phyloP scores from a whole-genome alignment of 441 rosid species.

The Hura crepitans region DNA sequence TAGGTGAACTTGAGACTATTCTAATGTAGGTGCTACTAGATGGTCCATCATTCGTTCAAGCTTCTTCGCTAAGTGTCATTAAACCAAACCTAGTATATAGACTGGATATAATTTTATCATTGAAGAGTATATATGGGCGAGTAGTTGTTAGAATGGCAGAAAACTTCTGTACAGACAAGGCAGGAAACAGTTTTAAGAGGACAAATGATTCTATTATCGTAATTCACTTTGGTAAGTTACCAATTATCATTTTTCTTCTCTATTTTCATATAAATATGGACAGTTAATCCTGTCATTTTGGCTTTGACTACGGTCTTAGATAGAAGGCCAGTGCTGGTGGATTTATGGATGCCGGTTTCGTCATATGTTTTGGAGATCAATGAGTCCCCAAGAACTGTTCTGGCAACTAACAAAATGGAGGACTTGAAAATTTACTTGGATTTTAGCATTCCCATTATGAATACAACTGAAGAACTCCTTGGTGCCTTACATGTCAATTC shows the following conservation, averaged over 20 bases:
- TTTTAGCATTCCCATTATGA: conserved; percentile 44
- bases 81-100: conserved; percentile 34
- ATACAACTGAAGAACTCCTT: conserved; percentile 47
- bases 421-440: conserved; percentile 47
- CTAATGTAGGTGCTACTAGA: conserved; percentile 34
- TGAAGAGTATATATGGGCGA: conserved; percentile 29
- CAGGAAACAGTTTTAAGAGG: conserved; percentile 49
- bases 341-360: conserved; percentile 50
- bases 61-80: conserved; percentile 34
- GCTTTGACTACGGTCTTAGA: conserved; percentile 33
- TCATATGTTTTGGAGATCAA: conserved; percentile 41
- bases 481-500: conserved; percentile 34
- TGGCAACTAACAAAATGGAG: conserved; percentile 38
- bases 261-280: neutral
- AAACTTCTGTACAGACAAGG: conserved; percentile 41
- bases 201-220: conserved; percentile 36
- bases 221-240: conserved; percentile 47
- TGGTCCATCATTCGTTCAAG: conserved; percentile 40
- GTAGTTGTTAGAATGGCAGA: conserved; percentile 40
- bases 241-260: conserved; percentile 4
- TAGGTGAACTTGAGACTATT: neutral
- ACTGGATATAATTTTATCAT: conserved; percentile 33
- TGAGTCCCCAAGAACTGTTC: conserved; percentile 47
- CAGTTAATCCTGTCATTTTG: conserved; percentile 14
- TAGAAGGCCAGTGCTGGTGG: conserved; percentile 51